Evolutionary conservation across 371 early-diverging fungal species (phyloP).

Genomic region (Mucor irregularis): DNA sequence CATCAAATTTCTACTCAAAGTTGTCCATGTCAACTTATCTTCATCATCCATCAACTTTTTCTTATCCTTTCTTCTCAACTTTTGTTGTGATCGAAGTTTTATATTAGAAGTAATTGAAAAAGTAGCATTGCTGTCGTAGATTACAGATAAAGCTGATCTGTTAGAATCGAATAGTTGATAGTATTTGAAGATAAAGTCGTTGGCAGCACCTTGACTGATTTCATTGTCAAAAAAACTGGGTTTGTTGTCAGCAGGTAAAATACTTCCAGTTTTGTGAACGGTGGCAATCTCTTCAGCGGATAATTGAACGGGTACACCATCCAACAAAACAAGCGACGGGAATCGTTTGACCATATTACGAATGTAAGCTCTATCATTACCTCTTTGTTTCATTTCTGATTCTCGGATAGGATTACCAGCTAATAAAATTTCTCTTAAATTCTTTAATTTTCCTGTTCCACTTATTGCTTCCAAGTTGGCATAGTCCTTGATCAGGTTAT

Average conservation of each 20-base stretch:
- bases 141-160: constrained; percentile 12
- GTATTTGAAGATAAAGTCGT: constrained; percentile 31
- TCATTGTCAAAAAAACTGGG: constrained; percentile 39
- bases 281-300: constrained; percentile 25
- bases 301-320: constrained; percentile 33
- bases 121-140: constrained; percentile 32
- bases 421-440: constrained; percentile 54
- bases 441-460: constrained; percentile 49
- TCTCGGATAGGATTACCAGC: constrained; percentile 55
- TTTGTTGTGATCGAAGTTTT: constrained; percentile 28
- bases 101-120: constrained; percentile 35
- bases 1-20: constrained; percentile 29
- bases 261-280: constrained; percentile 31
- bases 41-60: constrained; percentile 38
- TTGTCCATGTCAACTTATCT: constrained; percentile 24
- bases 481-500: constrained; percentile 50
- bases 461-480: constrained; percentile 51
- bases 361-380: constrained; percentile 44
- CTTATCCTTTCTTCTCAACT: constrained; percentile 35
- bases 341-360: constrained; percentile 49
- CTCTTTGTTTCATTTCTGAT: constrained; percentile 45
- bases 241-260: constrained; percentile 31
- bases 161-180: constrained; percentile 34
- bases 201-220: constrained; percentile 23
- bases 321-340: constrained; percentile 54